Base-by-base conservation (phyloP, 495 filamentous ascomycete species). In the Aspergillus mulundensis region DNA sequence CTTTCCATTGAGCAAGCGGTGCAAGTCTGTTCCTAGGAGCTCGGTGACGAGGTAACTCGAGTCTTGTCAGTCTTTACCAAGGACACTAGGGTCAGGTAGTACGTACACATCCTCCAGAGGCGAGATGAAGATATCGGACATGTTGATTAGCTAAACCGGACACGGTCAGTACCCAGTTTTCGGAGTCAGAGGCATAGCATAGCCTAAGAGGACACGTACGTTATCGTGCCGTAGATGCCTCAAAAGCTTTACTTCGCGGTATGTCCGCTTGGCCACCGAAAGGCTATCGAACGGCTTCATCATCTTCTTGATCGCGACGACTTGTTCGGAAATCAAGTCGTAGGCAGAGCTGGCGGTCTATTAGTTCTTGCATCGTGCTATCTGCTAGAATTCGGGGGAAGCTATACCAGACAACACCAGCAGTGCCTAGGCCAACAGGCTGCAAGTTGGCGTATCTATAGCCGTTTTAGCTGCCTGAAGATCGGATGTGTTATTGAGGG, bases 251-350 rank as follows among this genome's bases (percentile, higher is more conserved):
- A 98, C 79, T 68, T 98, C 94, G 55, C 94, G 86, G 67, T 97
- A 98, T 23, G 95, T 97, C 61, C 94, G 81, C 80, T 98, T 97
- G 12, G 94, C 92, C 43, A 97, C 76, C 28, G 97, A 92, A 8
- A 93, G 89, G 10, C 91, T 97, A 79, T 89, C 93, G 75, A 98
- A 98, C 3, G 94, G 94, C 80, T 97, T 97, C 94, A 98, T 97
- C 69, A 98, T 98, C 80, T 98, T 98, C 82, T 98, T 98, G 67
- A 98, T 90, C 16, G 94, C 94, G 50, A 98, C 94, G 66, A 88
- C 86, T 69, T 95, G 90, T 63, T 80, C 85, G 46, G 93, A 96
- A 65, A 98, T 89, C 77, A 96, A 88, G 71, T 98, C 94, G 75
- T 88, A 91, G 53, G 94, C 95, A 41, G 94, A 96, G 73, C 94